A percentile compares a stretch with the other conserved stretches of the same genome.
These are phyloP conservation scores for Fusarium sp. DNA, from an alignment of 2,329 filamentous ascomycete genomes.

Conservation along the genomic window DNA sequence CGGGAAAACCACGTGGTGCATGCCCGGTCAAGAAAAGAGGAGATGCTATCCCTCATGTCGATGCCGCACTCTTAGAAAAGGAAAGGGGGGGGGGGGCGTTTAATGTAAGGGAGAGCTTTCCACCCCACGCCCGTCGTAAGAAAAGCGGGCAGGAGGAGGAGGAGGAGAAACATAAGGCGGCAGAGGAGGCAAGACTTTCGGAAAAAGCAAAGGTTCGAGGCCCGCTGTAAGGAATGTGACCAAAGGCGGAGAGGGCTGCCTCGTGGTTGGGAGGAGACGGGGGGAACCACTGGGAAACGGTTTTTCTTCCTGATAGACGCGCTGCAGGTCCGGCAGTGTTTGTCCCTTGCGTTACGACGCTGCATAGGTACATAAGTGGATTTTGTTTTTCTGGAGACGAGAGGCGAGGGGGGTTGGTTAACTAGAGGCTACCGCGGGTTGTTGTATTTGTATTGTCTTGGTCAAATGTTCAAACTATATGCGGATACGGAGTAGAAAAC, in stretches of 20 bases:
- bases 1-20: conserved; percentile 25
- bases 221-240: neutral
- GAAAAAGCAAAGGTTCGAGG: neutral
- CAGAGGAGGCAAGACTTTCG: neutral
- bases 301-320: neutral
- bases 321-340: neutral
- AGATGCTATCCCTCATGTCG: neutral
- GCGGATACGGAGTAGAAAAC: neutral
- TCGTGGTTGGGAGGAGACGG: neutral
- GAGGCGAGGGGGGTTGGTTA: neutral
- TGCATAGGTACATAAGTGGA: conserved; percentile 24
- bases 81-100: neutral
- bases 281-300: neutral
- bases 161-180: neutral
- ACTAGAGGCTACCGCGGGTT: neutral
- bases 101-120: neutral
- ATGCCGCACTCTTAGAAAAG: neutral
- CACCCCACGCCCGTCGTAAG: neutral
- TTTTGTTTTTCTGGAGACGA: neutral
- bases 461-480: neutral
- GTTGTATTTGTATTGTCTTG: neutral
- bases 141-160: neutral
- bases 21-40: neutral
- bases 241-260: neutral
- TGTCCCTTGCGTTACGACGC: conserved; percentile 24